Percentiles rank a stretch among this genome's conserved stretches.
Evolutionary conservation across 1,284 basidiomycete species (phyloP).

Genomic region (Trichosporon sp.): DNA sequence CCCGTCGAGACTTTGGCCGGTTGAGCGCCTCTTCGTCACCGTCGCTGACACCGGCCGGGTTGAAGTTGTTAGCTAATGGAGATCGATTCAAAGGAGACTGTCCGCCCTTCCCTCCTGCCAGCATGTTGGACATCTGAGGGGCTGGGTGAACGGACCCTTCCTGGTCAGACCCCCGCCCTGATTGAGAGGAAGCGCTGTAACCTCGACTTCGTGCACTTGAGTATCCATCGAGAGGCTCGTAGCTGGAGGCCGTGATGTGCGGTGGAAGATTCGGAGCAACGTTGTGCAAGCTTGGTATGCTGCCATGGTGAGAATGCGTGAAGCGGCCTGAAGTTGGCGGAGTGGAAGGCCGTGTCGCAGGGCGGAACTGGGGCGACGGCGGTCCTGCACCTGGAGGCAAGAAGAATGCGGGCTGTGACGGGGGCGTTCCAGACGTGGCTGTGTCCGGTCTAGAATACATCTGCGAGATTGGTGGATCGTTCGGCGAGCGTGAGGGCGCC

Average conservation of each 20-base stretch:
- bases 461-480: background rate
- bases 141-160: slow-evolving; percentile 9
- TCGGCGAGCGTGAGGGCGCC: slow-evolving; percentile 3
- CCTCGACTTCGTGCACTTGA: slow-evolving; percentile 7
- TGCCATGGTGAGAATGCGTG: slow-evolving; percentile 9
- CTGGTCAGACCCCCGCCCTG: slow-evolving; percentile 14
- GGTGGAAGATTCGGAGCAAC: slow-evolving; percentile 20
- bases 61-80: background rate
- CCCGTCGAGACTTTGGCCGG: background rate
- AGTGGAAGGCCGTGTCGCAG: slow-evolving; percentile 9
- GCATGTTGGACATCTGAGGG: background rate
- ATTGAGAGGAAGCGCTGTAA: slow-evolving; percentile 16
- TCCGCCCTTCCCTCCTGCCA: background rate
- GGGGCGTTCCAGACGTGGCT: slow-evolving; percentile 1
- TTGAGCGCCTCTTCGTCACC: slow-evolving; percentile 8
- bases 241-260: slow-evolving; percentile 8
- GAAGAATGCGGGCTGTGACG: slow-evolving; percentile 13
- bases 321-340: slow-evolving; percentile 2
- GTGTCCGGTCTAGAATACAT: slow-evolving; percentile 1
- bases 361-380: slow-evolving; percentile 12
- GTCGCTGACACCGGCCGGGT: background rate
- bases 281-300: slow-evolving; percentile 18
- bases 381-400: slow-evolving; percentile 20
- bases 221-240: slow-evolving; percentile 19
- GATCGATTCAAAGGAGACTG: background rate